phyloP scores from a whole-genome alignment of 768 basidiomycete genomes.

The Leucocoprinus sp. region DNA sequence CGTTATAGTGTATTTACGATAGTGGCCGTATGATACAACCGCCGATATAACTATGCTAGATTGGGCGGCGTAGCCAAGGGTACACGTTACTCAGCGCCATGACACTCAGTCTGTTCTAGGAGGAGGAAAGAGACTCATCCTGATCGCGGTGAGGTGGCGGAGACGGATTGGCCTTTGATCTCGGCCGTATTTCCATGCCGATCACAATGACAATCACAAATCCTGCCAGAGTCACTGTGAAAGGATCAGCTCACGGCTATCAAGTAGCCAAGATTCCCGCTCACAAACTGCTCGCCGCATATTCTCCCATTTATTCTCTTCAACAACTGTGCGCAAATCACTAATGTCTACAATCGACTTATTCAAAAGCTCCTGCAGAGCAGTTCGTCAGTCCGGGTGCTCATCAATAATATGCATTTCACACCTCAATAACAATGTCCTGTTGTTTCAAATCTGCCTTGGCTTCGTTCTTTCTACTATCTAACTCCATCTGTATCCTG shows the following conservation, averaged over 20 bases:
- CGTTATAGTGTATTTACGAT: conserved; percentile 2
- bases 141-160: conserved; percentile 21
- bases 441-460: conserved; percentile 76
- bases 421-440: conserved; percentile 79
- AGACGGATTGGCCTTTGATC: conserved; percentile 23
- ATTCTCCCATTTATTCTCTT: conserved; percentile 85
- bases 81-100: conserved; percentile 15
- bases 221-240: conserved; percentile 49
- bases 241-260: not conserved
- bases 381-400: not conserved
- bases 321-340: conserved; percentile 72
- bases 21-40: conserved; percentile 8
- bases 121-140: too few relatives aligned
- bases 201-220: conserved; percentile 67
- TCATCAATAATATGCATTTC: not conserved
- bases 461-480: conserved; percentile 87
- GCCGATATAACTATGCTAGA: conserved; percentile 3
- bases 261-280: conserved; percentile 18
- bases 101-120: conserved; percentile 26
- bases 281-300: conserved; percentile 76
- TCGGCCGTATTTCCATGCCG: conserved; percentile 58
- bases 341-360: conserved; percentile 66
- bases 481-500: conserved; percentile 95
- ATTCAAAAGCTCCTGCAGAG: conserved; percentile 60
- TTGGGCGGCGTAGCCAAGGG: not conserved